phyloP scores from a whole-genome alignment of 305 asterid genomes.

The Fraxinus angustifolia region DNA sequence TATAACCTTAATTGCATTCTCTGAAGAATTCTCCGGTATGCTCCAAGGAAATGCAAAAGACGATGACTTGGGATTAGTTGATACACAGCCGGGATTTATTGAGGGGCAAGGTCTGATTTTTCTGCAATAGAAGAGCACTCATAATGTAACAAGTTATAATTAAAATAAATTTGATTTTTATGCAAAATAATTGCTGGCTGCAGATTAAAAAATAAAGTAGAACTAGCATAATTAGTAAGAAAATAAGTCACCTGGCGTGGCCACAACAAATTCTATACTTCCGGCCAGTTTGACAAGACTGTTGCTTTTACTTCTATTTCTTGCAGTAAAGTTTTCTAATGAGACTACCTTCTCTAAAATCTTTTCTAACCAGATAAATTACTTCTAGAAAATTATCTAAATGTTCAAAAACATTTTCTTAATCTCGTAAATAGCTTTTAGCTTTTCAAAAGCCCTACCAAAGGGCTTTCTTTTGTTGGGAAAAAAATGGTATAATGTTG shows the following conservation, averaged over 20 bases:
- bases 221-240: background rate
- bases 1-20: slow-evolving; percentile 47
- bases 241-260: background rate
- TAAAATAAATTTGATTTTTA: background rate
- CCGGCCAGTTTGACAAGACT: background rate
- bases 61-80: slow-evolving; percentile 76
- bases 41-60: slow-evolving; percentile 76
- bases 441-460: background rate
- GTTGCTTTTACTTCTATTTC: background rate
- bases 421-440: background rate
- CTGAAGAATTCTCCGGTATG: slow-evolving; percentile 46
- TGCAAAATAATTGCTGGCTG: background rate
- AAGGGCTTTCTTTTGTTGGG: background rate
- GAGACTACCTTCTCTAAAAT: background rate
- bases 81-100: slow-evolving; percentile 74
- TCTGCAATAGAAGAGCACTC: slow-evolving; percentile 34
- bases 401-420: background rate
- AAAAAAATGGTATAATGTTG: background rate
- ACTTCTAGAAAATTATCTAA: background rate
- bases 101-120: slow-evolving; percentile 90
- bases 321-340: background rate
- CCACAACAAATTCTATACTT: background rate
- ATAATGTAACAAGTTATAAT: background rate
- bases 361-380: background rate
- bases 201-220: background rate